Base-by-base conservation (phyloP, 2,329 filamentous ascomycete genomes). In the Fusarium verrucosum region DNA sequence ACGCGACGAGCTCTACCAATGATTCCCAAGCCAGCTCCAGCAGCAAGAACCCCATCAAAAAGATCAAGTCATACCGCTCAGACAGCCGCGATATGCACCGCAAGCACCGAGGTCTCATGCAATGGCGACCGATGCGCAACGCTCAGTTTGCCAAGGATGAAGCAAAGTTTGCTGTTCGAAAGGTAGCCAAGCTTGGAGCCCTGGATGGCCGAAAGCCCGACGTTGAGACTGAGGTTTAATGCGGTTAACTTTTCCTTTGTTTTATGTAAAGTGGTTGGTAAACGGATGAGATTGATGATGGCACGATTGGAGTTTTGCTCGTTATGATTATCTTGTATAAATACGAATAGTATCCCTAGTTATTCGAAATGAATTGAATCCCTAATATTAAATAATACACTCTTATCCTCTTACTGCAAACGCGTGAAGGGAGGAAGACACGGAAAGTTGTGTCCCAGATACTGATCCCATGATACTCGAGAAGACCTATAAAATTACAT, bases 61-160 rank as follows among this genome's bases (percentile, higher is more conserved):
- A 83, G 66, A 82, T 84, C 73, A 88, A 88, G 73, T 84, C 89
- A 20, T 87, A 90, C 74, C 88, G 87, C 70, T 82, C 82, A 54
- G 84, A 87, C 62, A 92, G 89, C 73, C 87, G 90, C 63, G 88
- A 91, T 41, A 83, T 97, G 74, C 90, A 94, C 75, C 86, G 94
- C 1, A 92, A 94, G 78, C 93, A 97, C 69, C 85, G 94, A 11
- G 94, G 94, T 0, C 72, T 97, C 73, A 96, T 97, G 92, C 94
- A 98, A 76, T 98, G 94, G 93, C 91, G 89, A 72, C 94, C 94
- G 0, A 91, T 94, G 74, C 84, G 94, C 36, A 97, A 97, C 74
- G 82, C 87, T 20, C 87, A 89, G 67, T 98, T 97, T 75, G 94
- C 89, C 38, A 96, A 95, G 78, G 85, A 97, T 71, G 92, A 98